phyloP scores from a whole-genome alignment of 352 stramenopile genomes.

The Achlya hypogyna region DNA sequence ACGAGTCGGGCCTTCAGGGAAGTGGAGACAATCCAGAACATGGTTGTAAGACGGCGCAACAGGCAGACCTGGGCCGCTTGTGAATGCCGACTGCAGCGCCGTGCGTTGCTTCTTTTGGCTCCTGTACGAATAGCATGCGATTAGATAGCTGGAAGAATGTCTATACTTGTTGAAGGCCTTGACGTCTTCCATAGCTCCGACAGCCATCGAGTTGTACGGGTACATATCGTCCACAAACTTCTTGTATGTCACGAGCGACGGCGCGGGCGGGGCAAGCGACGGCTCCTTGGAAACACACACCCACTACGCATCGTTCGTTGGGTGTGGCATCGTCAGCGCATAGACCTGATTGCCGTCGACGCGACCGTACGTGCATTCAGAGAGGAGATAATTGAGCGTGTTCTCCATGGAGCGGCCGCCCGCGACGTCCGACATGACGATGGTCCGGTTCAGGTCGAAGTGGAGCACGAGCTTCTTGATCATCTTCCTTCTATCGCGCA shows the following conservation, averaged over 20 bases:
- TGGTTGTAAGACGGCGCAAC: conserved; percentile 47
- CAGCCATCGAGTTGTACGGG: conserved; percentile 49
- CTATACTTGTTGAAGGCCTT: conserved; percentile 63
- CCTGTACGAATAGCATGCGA: conserved; percentile 18
- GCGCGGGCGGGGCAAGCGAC: conserved; percentile 33
- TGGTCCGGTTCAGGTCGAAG: conserved; percentile 84
- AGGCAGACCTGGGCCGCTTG: conserved; percentile 34
- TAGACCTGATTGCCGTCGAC: conserved; percentile 29
- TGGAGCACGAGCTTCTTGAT: conserved; percentile 54
- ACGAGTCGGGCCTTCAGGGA: conserved; percentile 36
- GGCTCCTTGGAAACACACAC: conserved; percentile 48
- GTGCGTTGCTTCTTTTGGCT: conserved; percentile 70
- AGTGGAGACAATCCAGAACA: conserved; percentile 71
- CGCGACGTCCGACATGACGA: conserved; percentile 85
- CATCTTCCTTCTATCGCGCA: not conserved
- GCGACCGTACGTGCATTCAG: conserved; percentile 71
- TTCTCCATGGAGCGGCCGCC: conserved; percentile 82
- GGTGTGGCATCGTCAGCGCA: not conserved
- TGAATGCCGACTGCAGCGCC: conserved; percentile 68
- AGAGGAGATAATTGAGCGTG: conserved; percentile 78
- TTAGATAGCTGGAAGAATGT: not conserved
- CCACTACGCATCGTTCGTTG: conserved; percentile 26
- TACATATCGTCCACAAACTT: conserved; percentile 66
- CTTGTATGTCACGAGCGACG: conserved; percentile 64
- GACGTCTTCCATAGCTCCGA: conserved; percentile 36